Percentiles rank a stretch among this genome's conserved stretches.
These are phyloP conservation scores for Blattamonas nauphoetae DNA, from an alignment of 78 protist species.

Conservation along the genomic window DNA sequence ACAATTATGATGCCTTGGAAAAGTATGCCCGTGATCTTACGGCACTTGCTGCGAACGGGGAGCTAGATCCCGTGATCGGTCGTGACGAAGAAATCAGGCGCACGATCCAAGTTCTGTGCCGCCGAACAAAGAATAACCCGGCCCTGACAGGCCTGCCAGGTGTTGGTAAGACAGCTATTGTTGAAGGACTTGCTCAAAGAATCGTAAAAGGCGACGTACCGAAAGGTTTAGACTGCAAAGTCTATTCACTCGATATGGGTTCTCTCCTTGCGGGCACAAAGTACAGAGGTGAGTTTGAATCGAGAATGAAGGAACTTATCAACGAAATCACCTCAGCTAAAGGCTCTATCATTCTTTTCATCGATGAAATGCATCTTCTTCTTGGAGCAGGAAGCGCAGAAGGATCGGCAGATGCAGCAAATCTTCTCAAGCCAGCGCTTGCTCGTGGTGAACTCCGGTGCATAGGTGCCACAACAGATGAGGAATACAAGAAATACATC, in stretches of 20 bases:
- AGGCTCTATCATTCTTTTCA: slow-evolving; percentile 81
- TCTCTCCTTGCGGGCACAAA: slow-evolving; percentile 90
- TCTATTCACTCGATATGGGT: slow-evolving; percentile 87
- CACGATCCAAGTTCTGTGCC: slow-evolving; percentile 57
- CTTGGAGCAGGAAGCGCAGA: slow-evolving; percentile 92
- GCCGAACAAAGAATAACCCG: slow-evolving; percentile 94
- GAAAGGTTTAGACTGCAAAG: slow-evolving; percentile 41
- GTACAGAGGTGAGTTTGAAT: slow-evolving; percentile 97
- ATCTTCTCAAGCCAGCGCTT: slow-evolving; percentile 91
- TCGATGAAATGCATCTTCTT: slow-evolving; percentile 94
- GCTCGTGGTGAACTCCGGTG: slow-evolving; percentile 94
- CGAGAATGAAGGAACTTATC: slow-evolving; percentile 68
- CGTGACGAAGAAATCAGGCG: slow-evolving; percentile 93
- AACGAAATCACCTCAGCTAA: slow-evolving; percentile 75
- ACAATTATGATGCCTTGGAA: not conserved
- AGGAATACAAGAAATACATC: slow-evolving; percentile 85
- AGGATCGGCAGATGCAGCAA: slow-evolving; percentile 91
- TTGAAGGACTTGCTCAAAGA: slow-evolving; percentile 96
- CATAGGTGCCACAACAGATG: slow-evolving; percentile 97
- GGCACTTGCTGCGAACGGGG: slow-evolving; percentile 44
- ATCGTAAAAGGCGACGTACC: slow-evolving; percentile 93
- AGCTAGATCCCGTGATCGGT: slow-evolving; percentile 94
- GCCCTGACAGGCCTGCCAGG: slow-evolving; percentile 95
- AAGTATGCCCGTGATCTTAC: not conserved
- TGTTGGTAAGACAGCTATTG: slow-evolving; percentile 80